These are phyloP conservation scores for Mrakia gelida DNA, from an alignment of 768 basidiomycete genomes.

Conservation along the genomic window DNA sequence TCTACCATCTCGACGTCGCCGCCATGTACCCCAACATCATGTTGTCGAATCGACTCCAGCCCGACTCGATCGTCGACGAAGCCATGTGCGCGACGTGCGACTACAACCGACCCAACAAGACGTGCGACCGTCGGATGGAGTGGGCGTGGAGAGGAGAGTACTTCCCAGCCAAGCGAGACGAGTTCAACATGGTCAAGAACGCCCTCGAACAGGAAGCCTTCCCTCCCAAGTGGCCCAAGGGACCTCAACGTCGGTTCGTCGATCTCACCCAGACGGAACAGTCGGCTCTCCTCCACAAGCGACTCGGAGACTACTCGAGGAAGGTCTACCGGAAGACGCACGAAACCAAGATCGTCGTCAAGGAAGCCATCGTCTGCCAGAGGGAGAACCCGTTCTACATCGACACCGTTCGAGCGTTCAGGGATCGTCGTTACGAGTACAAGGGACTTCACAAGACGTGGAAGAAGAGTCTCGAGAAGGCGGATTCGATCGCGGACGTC, in stretches of 20 bases:
- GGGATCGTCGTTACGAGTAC: constrained; percentile 97
- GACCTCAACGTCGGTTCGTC: constrained; percentile 69
- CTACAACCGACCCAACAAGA: constrained; percentile 92
- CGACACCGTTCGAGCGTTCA: constrained; percentile 92
- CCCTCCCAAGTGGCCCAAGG: constrained; percentile 70
- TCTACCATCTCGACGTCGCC: constrained; percentile 97
- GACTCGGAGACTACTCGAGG: constrained; percentile 94
- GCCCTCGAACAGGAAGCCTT: constrained; percentile 92
- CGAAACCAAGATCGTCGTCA: constrained; percentile 89
- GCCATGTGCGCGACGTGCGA: constrained; percentile 96
- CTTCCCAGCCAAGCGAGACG: constrained; percentile 94
- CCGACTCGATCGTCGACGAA: constrained; percentile 96
- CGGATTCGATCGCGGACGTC: constrained; percentile 72
- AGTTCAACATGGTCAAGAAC: constrained; percentile 97
- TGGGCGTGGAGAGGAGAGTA: constrained; percentile 99
- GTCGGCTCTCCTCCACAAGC: constrained; percentile 87
- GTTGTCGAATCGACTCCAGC: constrained; percentile 97
- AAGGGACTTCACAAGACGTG: constrained; percentile 97
- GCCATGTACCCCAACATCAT: constrained; percentile 99
- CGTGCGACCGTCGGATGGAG: constrained; percentile 83
- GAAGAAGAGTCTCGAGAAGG: constrained; percentile 96
- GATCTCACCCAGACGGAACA: constrained; percentile 83
- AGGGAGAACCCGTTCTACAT: constrained; percentile 98
- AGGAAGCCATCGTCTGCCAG: constrained; percentile 94
- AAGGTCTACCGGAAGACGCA: constrained; percentile 99